Base-by-base conservation (phyloP, 192 early-diverging fungal genomes). In the Phycomyces nitens region DNA sequence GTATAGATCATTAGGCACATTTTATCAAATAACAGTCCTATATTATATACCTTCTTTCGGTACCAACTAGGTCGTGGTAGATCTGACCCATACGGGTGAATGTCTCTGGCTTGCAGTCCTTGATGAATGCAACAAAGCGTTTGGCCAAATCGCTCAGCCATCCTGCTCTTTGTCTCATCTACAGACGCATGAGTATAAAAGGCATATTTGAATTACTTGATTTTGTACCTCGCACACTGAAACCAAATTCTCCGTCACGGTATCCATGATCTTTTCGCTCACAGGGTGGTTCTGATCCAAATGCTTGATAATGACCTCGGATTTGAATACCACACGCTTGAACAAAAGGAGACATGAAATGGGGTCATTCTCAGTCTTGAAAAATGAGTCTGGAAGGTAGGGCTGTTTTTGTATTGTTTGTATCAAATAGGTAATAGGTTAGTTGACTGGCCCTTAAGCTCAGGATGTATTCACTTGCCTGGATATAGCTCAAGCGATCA, bases 311-410 rank as follows among this genome's bases (percentile, higher is more conserved):
- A 89, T 78, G 21, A 96, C 72, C 34, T 89, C 84, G 3, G 88
- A 71, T 75, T 98, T 98, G 77, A 91, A 93, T 16, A 81, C 78
- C 20, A 98, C 66, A 12, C 96, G 86, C 70, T 86, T 83, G 65
- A 96, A 87, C 34, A 94, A 64, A 34, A 98, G 69, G 42, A 95
- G 47, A 27, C 88, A 79, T 15, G 78, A 72, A 20, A 96, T 85
- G 2, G 91, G 81, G 58, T 89, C 90, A 59, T 89, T 79, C 56
- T 98, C 96, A 23, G 78, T 83, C 43, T 76, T 76, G 73, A 89
- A 90, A 71, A 95, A 96, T 11, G 88, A 78, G 49, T 91, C 90
- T 0, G 96, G 93, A 56, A 96, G 70, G 65, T 92, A 98, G 12
- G 90, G 84, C 82, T 91, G 69, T 47, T 47, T 18, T 47, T 18